These are phyloP conservation scores for Trichoderma virens DNA, from an alignment of 495 filamentous ascomycete genomes.

Conservation along the genomic window DNA sequence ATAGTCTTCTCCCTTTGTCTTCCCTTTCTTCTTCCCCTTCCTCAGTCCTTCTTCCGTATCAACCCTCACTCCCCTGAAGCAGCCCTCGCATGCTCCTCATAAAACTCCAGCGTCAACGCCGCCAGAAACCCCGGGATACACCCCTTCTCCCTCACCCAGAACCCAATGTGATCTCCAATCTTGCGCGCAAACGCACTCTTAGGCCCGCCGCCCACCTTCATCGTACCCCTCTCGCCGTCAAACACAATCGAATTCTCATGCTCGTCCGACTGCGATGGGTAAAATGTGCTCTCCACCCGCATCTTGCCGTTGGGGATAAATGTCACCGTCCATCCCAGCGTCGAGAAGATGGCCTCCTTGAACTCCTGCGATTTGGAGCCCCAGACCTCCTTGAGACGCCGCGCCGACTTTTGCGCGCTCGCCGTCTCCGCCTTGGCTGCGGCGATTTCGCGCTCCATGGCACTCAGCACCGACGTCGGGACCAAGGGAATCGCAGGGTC, in stretches of 20 bases:
- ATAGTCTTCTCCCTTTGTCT: background rate
- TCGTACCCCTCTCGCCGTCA: constrained; percentile 91
- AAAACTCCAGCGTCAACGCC: constrained; percentile 83
- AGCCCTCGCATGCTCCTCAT: constrained; percentile 56
- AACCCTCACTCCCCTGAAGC: constrained; percentile 7
- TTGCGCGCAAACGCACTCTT: constrained; percentile 76
- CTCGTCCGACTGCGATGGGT: constrained; percentile 56
- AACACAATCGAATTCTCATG: constrained; percentile 90
- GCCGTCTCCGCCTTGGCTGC: constrained; percentile 66
- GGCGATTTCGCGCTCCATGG: constrained; percentile 59
- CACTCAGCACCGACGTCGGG: constrained; percentile 69
- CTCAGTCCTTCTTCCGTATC: background rate
- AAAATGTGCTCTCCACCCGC: constrained; percentile 72
- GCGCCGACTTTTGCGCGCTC: constrained; percentile 74
- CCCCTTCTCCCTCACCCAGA: constrained; percentile 87
- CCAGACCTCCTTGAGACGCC: constrained; percentile 85
- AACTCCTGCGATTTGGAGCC: constrained; percentile 82
- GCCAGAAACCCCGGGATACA: constrained; percentile 91
- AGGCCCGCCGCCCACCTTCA: constrained; percentile 92
- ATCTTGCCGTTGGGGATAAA: constrained; percentile 92
- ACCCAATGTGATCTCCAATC: constrained; percentile 74
- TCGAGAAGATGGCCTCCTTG: constrained; percentile 79
- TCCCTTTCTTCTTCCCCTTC: background rate
- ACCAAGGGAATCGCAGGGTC: constrained; percentile 28
- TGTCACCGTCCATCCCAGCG: constrained; percentile 87